Evolutionary conservation across 805 yeast species (phyloP), one percentile per base, ranked within the genome.

Genomic region (Nakazawaea pomicola): DNA sequence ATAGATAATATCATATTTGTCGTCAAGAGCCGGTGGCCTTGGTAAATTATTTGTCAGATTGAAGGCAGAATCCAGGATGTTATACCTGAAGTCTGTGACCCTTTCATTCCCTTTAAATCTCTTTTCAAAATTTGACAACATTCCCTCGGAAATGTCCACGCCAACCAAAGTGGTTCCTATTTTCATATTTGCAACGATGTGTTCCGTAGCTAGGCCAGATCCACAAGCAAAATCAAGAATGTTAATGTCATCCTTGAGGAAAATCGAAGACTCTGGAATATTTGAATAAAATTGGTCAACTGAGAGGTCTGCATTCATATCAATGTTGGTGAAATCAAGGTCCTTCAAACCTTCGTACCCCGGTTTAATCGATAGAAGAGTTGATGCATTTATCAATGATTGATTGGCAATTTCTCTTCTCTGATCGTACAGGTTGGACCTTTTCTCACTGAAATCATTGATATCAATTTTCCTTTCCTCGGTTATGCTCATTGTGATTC

Each of bases 201-300:
- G 52, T 38, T 53, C 48, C 2, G 65, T 57, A 14, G 66, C 54
- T 7, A 64, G 41, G 0, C 72, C 74, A 1, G 70, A 59, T 3
- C 74, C 74, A 44, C 72, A 67, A 0, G 71, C 72, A 50, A 68
- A 68, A 46, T 68, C 73, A 34, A 68, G 38, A 6, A 63, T 29
- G 27, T 45, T 46, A 19, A 51, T 8, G 8, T 32, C 15, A 43
- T 55, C 38, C 4, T 29, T 14, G 3, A 29, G 14, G 25, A 45
- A 46, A 18, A 49, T 20, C 20, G 43, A n/a, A 6, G 44, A 36
- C 9, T 29, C 16, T 21, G 36, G 28, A 33, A 32, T 4, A 27
- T 21, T 12, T 24, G 30, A 5, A 15, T 29, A 31, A 8, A 28
- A 28, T 9, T 34, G 37, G 48, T 45, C 6, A 55, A 56, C 2